Percentiles rank a stretch among this genome's conserved stretches.
phyloP scores from a whole-genome alignment of 306 rosid species.

The Fragaria vesca region DNA sequence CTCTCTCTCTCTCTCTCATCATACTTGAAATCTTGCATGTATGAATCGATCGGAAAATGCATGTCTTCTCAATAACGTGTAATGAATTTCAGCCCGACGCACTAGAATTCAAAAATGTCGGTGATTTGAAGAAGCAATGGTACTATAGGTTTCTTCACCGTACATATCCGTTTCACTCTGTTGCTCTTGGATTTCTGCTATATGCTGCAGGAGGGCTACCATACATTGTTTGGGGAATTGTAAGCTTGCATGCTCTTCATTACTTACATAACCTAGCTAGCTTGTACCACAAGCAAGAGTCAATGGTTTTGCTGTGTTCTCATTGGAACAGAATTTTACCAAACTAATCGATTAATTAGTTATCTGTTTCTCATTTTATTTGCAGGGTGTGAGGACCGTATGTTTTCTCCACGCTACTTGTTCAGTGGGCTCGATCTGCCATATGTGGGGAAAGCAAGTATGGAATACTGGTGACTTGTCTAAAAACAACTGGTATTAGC shows the following conservation, averaged over 20 bases:
- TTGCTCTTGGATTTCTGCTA: background rate
- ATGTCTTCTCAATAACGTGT: too few relatives aligned
- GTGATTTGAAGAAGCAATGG: conserved; percentile 1
- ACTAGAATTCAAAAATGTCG: background rate
- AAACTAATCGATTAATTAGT: background rate
- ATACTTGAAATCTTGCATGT: too few relatives aligned
- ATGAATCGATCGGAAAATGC: too few relatives aligned
- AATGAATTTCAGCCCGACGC: background rate
- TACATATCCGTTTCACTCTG: background rate
- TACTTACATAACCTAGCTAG: background rate
- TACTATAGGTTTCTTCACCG: background rate
- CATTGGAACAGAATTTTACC: too few relatives aligned
- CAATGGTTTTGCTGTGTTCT: background rate
- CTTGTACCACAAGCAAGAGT: background rate
- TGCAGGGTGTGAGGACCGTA: background rate
- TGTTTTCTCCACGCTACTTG: background rate
- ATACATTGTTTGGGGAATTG: background rate
- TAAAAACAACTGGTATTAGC: background rate
- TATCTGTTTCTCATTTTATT: background rate
- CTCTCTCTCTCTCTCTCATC: background rate
- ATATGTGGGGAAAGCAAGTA: conserved; percentile 1
- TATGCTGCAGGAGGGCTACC: background rate
- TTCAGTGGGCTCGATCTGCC: background rate
- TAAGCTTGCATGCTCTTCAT: background rate
- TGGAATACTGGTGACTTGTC: background rate